A percentile compares a stretch with the other conserved stretches of the same genome.
These are phyloP conservation scores for Fusarium subglutinans DNA, from an alignment of 2,329 filamentous ascomycete species.

Conservation along the genomic window DNA sequence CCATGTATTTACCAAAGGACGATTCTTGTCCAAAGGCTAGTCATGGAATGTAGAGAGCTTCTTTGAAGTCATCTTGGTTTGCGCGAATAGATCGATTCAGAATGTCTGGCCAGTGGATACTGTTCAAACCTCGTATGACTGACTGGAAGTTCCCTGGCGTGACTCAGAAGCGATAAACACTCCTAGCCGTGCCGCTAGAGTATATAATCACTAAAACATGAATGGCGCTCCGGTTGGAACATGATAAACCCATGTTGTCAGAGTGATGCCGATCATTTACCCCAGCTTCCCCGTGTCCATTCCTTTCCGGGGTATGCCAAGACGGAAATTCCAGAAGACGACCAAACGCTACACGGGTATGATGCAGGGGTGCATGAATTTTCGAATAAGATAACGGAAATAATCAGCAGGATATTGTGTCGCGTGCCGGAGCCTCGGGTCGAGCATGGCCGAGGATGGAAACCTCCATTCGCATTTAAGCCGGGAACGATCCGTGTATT, in stretches of 20 bases:
- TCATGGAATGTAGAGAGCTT: neutral
- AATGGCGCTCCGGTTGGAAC: neutral
- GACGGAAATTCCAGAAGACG: neutral
- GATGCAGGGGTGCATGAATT: neutral
- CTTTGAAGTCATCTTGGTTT: neutral
- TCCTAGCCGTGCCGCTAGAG: neutral
- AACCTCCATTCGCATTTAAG: neutral
- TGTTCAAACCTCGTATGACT: neutral
- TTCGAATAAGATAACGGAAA: neutral
- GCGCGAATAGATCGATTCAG: neutral
- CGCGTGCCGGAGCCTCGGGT: neutral
- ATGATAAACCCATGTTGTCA: too few species aligned
- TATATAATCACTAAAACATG: neutral
- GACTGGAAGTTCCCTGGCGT: neutral
- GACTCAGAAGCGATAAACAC: neutral
- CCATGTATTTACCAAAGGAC: neutral
- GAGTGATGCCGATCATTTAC: neutral
- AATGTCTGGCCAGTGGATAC: neutral
- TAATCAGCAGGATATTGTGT: too few species aligned
- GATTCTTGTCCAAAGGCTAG: neutral
- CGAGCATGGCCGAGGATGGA: neutral
- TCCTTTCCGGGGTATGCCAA: neutral
- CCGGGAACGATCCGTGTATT: neutral
- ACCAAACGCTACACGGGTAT: neutral
- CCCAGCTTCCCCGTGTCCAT: neutral